A percentile compares a stretch with the other conserved stretches of the same genome.
phyloP scores from a whole-genome alignment of 768 basidiomycete genomes.

The Pilatotrama ljubarskyi region DNA sequence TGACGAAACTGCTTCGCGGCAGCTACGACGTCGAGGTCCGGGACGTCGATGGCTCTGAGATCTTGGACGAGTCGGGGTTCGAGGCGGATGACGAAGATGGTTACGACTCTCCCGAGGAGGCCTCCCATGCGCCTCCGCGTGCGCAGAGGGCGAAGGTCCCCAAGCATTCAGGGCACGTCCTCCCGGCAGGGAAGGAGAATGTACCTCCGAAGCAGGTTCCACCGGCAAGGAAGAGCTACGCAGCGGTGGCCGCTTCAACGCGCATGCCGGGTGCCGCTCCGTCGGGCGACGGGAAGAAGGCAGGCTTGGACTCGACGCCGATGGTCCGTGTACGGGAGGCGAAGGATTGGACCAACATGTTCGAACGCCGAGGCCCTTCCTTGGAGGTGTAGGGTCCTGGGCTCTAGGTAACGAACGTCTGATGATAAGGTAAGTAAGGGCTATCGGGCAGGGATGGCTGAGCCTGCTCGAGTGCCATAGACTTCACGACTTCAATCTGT shows the following conservation, averaged over 20 bases:
- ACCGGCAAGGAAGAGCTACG: background rate
- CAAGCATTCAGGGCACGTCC: background rate
- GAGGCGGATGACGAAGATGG: slow-evolving; percentile 14
- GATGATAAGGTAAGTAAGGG: background rate
- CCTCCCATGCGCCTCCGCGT: background rate
- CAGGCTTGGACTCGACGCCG: no score
- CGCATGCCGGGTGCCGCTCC: background rate
- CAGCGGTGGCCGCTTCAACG: background rate
- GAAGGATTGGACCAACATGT: background rate
- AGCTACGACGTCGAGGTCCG: slow-evolving; percentile 11
- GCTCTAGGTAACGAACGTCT: no score
- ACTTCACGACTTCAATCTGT: no score
- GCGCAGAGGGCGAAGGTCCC: background rate
- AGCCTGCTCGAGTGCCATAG: no score
- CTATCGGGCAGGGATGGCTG: background rate
- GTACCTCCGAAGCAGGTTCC: background rate
- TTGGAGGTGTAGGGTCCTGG: background rate
- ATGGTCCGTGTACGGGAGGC: background rate
- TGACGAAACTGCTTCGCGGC: background rate
- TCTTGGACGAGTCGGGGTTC: slow-evolving; percentile 7
- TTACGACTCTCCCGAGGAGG: background rate
- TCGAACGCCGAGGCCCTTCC: background rate
- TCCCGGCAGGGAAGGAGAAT: background rate
- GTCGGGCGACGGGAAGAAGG: background rate
- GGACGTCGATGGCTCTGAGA: background rate